A percentile compares a stretch with the other conserved stretches of the same genome.
Evolutionary conservation across 495 filamentous ascomycete genomes (phyloP).

Genomic region (Neurospora sp.): DNA sequence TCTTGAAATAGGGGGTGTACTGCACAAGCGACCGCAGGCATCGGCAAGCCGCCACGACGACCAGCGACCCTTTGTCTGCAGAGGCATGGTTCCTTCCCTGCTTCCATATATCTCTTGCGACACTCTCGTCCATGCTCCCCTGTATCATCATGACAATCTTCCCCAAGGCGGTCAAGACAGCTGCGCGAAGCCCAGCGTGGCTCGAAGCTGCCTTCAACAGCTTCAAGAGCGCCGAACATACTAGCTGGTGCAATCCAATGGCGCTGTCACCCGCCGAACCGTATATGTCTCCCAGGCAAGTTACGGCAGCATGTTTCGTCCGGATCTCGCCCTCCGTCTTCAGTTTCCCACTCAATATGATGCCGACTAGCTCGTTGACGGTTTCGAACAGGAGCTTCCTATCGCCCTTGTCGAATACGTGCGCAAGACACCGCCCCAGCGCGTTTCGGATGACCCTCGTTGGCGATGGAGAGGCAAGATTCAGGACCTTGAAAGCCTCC

Average conservation of each 20-base stretch:
- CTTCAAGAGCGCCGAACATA: conserved; percentile 61
- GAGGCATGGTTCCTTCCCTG: conserved; percentile 67
- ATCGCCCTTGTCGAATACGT: conserved; percentile 79
- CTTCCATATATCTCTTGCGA: conserved; percentile 91
- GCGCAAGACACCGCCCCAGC: conserved; percentile 71
- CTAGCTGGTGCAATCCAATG: conserved; percentile 69
- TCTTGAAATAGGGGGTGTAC: conserved; percentile 72
- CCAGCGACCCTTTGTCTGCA: conserved; percentile 71
- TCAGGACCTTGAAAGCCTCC: conserved; percentile 84
- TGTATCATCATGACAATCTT: conserved; percentile 66
- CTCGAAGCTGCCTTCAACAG: conserved; percentile 69
- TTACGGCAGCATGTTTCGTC: conserved; percentile 74
- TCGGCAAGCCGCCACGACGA: conserved; percentile 68
- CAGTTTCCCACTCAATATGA: conserved; percentile 66
- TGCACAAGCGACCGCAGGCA: conserved; percentile 67
- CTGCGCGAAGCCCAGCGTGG: conserved; percentile 73
- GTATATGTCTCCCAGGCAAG: conserved; percentile 84
- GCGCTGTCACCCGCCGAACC: conserved; percentile 87
- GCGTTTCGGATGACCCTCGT: conserved; percentile 87
- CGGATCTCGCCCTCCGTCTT: conserved; percentile 59
- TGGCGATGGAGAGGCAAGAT: conserved; percentile 71
- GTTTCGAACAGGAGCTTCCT: conserved; percentile 88
- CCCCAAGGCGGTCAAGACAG: conserved; percentile 68
- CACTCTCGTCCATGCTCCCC: conserved; percentile 68
- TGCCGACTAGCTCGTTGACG: conserved; percentile 72